phyloP scores from a whole-genome alignment of 1,139 yeast genomes.

The Diutina rugosa region DNA sequence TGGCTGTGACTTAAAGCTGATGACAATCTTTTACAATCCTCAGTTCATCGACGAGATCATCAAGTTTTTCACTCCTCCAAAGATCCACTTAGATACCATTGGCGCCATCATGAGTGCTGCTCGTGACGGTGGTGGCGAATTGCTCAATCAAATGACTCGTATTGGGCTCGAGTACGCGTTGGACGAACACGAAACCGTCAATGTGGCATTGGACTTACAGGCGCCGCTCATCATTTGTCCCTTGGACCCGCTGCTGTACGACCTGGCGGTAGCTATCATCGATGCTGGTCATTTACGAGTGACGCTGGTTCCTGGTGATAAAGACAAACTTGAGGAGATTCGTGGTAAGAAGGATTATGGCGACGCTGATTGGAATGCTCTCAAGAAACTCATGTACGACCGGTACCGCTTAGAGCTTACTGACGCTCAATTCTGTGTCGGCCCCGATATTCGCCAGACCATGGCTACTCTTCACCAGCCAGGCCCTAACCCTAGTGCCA shows the following conservation, averaged over 20 bases:
- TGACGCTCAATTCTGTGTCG: conserved; percentile 83
- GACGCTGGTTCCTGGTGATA: conserved; percentile 68
- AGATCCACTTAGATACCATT: conserved; percentile 73
- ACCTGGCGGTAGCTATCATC: conserved; percentile 79
- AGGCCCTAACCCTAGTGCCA: conserved; percentile 17
- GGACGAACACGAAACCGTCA: conserved; percentile 86
- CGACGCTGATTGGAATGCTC: conserved; percentile 54
- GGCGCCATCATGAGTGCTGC: conserved; percentile 93
- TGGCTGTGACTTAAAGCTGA: conserved; percentile 64
- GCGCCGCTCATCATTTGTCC: conserved; percentile 93
- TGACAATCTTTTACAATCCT: conserved; percentile 83
- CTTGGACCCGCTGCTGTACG: conserved; percentile 62
- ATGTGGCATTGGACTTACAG: conserved; percentile 75
- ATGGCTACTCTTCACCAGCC: conserved; percentile 46
- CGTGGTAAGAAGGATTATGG: conserved; percentile 59
- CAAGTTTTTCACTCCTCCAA: conserved; percentile 76
- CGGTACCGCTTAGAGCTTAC: conserved; percentile 64
- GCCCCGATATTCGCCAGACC: conserved; percentile 67
- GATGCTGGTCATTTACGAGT: conserved; percentile 96
- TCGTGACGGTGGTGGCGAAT: conserved; percentile 32
- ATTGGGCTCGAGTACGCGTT: conserved; percentile 87
- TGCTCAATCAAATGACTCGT: conserved; percentile 59
- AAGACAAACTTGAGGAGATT: conserved; percentile 54
- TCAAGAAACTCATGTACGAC: conserved; percentile 81
- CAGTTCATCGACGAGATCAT: conserved; percentile 64